phyloP scores from a whole-genome alignment of 2,329 filamentous ascomycete species.

The Cordyceps cateniannulata region DNA sequence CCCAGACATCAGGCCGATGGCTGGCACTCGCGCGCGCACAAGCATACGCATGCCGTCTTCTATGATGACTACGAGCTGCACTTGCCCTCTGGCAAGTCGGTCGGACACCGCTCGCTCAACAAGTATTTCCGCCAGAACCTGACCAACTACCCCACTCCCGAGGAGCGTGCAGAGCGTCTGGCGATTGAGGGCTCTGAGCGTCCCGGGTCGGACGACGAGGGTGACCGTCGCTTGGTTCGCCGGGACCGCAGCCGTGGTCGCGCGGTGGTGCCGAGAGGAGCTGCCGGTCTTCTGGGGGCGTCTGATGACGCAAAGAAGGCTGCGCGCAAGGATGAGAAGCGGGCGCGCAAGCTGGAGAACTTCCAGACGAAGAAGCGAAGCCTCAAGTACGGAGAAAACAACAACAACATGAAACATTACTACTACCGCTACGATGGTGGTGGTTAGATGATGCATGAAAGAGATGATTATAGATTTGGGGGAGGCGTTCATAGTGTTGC shows the following conservation, averaged over 20 bases:
- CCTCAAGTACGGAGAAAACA: slow-evolving; percentile 64
- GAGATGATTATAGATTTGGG: slow-evolving; percentile 5
- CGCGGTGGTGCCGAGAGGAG: slow-evolving; percentile 58
- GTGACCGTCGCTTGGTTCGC: slow-evolving; percentile 26
- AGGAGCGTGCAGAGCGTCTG: slow-evolving; percentile 65
- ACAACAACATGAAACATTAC: slow-evolving; percentile 65
- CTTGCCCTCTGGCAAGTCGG: slow-evolving; percentile 79
- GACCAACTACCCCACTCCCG: slow-evolving; percentile 70
- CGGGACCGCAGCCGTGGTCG: slow-evolving; percentile 39
- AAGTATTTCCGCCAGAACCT: slow-evolving; percentile 92
- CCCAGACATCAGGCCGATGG: slow-evolving; percentile 70
- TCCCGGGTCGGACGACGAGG: slow-evolving; percentile 30
- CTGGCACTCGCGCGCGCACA: slow-evolving; percentile 77
- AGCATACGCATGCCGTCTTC: slow-evolving; percentile 67
- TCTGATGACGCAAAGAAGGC: slow-evolving; percentile 68
- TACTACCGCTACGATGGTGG: slow-evolving; percentile 44
- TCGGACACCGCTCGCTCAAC: slow-evolving; percentile 82
- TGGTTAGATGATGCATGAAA: slow-evolving; percentile 27
- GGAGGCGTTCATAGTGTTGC: slow-evolving; percentile 7
- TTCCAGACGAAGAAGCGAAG: slow-evolving; percentile 57
- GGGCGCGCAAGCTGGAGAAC: slow-evolving; percentile 59
- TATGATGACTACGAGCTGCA: slow-evolving; percentile 92
- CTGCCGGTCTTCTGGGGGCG: slow-evolving; percentile 73
- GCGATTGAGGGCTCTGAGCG: slow-evolving; percentile 44
- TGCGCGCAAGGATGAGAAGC: slow-evolving; percentile 60